These are phyloP conservation scores for Globisporangium spiculum DNA, from an alignment of 352 stramenopile genomes.

Conservation along the genomic window DNA sequence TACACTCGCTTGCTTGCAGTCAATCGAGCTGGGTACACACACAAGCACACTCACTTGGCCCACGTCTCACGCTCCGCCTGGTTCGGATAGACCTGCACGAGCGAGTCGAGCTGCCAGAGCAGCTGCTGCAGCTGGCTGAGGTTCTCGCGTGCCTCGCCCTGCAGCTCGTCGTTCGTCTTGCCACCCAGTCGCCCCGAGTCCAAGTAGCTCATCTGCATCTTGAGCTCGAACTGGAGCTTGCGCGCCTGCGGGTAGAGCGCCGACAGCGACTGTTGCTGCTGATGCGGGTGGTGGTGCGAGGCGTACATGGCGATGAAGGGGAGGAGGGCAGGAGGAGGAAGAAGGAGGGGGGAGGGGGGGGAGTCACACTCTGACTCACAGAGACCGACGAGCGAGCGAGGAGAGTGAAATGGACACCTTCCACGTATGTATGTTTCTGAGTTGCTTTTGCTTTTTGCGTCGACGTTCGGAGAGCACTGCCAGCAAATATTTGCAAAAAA, in stretches of 20 bases:
- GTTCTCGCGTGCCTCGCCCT: slow-evolving; percentile 66
- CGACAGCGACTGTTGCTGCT: slow-evolving; percentile 45
- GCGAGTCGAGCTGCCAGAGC: slow-evolving; percentile 80
- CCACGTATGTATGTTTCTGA: too few relatives aligned
- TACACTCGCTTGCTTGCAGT: neutral
- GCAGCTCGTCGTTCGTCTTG: slow-evolving; percentile 55
- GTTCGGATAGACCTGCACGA: slow-evolving; percentile 57
- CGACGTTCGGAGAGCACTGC: too few relatives aligned
- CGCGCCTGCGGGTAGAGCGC: slow-evolving; percentile 77
- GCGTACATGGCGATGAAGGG: slow-evolving; percentile 8
- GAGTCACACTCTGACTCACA: too few relatives aligned
- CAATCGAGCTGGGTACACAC: neutral
- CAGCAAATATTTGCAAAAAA: too few relatives aligned
- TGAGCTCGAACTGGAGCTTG: slow-evolving; percentile 87
- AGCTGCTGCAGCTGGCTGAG: slow-evolving; percentile 71
- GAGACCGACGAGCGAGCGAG: too few relatives aligned
- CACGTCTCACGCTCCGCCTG: slow-evolving; percentile 67
- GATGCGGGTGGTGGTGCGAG: slow-evolving; percentile 7
- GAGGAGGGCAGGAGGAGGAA: too few relatives aligned
- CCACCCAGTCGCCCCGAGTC: slow-evolving; percentile 56
- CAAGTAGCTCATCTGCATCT: slow-evolving; percentile 87
- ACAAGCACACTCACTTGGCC: slow-evolving; percentile 44
- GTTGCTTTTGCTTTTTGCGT: too few relatives aligned
- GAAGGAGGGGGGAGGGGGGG: too few relatives aligned
- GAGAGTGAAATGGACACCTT: too few relatives aligned